These are phyloP conservation scores for Daldinia vernicosa DNA, from an alignment of 495 filamentous ascomycete species.

Conservation along the genomic window DNA sequence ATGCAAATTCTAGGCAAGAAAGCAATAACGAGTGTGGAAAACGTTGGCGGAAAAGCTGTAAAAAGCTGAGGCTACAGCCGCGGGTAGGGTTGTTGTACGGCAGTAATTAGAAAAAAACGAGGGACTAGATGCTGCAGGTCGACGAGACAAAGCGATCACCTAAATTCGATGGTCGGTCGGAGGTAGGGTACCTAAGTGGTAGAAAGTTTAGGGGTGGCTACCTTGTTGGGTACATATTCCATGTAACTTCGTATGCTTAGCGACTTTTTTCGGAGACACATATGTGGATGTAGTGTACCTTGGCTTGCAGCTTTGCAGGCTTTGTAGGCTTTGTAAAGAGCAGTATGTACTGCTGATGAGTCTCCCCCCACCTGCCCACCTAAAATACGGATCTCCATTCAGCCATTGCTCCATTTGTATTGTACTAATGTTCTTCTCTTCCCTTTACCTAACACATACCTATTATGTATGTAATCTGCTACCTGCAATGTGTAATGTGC, in stretches of 20 bases:
- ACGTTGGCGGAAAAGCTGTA: constrained; percentile 7
- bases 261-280: constrained; percentile 1
- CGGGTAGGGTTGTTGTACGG: constrained; percentile 20
- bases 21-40: constrained; percentile 18
- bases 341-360: too few relatives aligned
- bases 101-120: constrained; percentile 20
- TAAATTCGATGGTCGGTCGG: constrained; percentile 40
- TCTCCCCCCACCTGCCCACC: neutral
- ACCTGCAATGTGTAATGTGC: too few relatives aligned
- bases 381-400: constrained; percentile 3
- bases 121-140: constrained; percentile 31
- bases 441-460: neutral
- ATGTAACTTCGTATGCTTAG: constrained; percentile 9
- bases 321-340: too few relatives aligned
- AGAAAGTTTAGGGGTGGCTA: constrained; percentile 33
- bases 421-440: neutral
- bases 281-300: neutral
- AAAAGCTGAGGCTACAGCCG: constrained; percentile 33
- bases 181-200: constrained; percentile 19
- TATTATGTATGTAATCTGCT: too few relatives aligned
- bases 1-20: constrained; percentile 44
- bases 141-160: constrained; percentile 40
- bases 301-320: too few relatives aligned
- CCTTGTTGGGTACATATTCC: constrained; percentile 14
- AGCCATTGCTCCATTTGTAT: too few relatives aligned